Evolutionary conservation across 2,329 filamentous ascomycete species (phyloP).

Genomic region (Trichoderma brevicompactum): DNA sequence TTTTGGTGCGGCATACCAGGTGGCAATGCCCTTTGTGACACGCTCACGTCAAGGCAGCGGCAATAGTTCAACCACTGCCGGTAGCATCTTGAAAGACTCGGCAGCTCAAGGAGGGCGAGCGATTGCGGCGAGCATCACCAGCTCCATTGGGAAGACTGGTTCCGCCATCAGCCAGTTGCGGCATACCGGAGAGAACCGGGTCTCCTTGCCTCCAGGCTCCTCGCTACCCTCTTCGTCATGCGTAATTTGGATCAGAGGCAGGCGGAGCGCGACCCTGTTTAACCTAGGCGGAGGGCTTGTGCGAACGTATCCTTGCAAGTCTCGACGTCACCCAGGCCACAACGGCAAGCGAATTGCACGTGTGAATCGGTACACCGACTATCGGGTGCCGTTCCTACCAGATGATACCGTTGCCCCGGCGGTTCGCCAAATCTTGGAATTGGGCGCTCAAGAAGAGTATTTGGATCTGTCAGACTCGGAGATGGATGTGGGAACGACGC

Average conservation of each 20-base stretch:
- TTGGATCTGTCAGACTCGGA: constrained; percentile 58
- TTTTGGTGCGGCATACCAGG: constrained; percentile 71
- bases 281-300: constrained; percentile 69
- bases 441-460: constrained; percentile 58
- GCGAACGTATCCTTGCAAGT: constrained; percentile 66
- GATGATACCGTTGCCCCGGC: constrained; percentile 62
- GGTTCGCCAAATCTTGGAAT: constrained; percentile 57
- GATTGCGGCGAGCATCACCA: constrained; percentile 73
- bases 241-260: constrained; percentile 67
- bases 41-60: constrained; percentile 58
- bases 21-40: constrained; percentile 63
- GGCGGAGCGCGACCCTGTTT: constrained; percentile 65
- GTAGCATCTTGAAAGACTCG: constrained; percentile 58
- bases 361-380: constrained; percentile 65
- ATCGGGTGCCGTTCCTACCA: constrained; percentile 66
- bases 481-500: constrained; percentile 58
- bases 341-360: constrained; percentile 58
- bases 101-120: constrained; percentile 73
- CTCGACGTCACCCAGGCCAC: constrained; percentile 58
- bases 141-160: constrained; percentile 74
- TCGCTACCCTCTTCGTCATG: constrained; percentile 61
- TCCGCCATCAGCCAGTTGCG: constrained; percentile 71
- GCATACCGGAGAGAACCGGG: constrained; percentile 75
- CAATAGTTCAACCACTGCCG: constrained; percentile 42
- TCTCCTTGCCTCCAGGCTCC: constrained; percentile 66